phyloP scores from a whole-genome alignment of 495 filamentous ascomycete species.

The Aspergillus cristatus region DNA sequence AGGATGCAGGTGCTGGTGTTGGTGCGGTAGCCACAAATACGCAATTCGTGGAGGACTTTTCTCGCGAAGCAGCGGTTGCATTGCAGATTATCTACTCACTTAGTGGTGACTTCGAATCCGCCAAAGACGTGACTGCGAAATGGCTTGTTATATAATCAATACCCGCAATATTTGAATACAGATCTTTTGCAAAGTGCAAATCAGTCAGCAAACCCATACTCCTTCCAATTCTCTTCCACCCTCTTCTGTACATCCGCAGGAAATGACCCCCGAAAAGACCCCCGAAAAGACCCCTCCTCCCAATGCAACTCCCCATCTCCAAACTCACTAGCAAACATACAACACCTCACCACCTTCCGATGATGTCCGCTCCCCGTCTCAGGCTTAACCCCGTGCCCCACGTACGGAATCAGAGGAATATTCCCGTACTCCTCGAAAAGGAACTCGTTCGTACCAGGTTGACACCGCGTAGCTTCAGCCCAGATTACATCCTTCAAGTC shows the following conservation, averaged over 20 bases:
- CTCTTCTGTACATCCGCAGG: conserved; percentile 8
- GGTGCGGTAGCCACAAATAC: conserved; percentile 5
- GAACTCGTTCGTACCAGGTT: conserved; percentile 16
- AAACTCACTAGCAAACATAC: conserved; percentile 13
- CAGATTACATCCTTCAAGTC: conserved; percentile 19
- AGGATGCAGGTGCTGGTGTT: conserved; percentile 12
- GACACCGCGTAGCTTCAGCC: conserved; percentile 23
- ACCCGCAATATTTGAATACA: no score
- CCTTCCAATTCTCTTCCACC: conserved; percentile 6
- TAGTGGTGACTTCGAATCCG: conserved; percentile 48
- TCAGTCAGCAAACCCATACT: conserved; percentile 1
- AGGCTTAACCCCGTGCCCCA: conserved; percentile 7
- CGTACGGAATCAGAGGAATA: conserved; percentile 23
- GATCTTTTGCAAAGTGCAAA: no score
- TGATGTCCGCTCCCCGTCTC: conserved; percentile 3
- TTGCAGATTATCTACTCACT: conserved; percentile 60
- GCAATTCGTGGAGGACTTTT: conserved; percentile 51
- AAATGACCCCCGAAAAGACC: conserved; percentile 11
- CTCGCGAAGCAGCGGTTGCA: conserved; percentile 66
- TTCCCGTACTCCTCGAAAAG: conserved; percentile 18
- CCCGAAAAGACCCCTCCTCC: conserved; percentile 10
- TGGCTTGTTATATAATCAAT: conserved; percentile 43
- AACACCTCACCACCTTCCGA: conserved; percentile 10
- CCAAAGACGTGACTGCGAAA: conserved; percentile 47
- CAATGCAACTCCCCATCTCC: conserved; percentile 7